Conservation (phyloP, 139 green algal species). For the Coelastrella sp. region DNA sequence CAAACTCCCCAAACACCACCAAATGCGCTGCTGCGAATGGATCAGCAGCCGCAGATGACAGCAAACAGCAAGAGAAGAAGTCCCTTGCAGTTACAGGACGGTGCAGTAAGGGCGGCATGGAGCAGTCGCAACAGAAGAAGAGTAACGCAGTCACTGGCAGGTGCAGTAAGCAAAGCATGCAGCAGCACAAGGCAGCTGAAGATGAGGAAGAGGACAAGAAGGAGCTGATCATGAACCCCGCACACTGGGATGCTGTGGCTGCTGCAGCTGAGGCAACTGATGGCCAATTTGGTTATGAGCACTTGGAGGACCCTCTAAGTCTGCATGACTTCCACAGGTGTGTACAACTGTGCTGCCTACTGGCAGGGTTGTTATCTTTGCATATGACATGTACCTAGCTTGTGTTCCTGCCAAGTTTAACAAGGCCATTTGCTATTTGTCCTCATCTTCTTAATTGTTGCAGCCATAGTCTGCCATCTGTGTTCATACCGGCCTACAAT, state of each 20-base stretch:
- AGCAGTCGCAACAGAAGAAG: neutral
- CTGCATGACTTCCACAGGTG: conserved; percentile 41
- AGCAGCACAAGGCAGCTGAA: conserved; percentile 4
- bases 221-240: conserved; percentile 11
- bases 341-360: neutral
- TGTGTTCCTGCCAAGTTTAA: no score
- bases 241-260: conserved; percentile 34
- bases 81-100: conserved; percentile 24
- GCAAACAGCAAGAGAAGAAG: neutral
- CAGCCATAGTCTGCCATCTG: no score
- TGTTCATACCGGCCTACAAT: no score
- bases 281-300: conserved; percentile 47
- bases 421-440: no score
- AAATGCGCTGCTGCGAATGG: neutral
- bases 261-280: conserved; percentile 19
- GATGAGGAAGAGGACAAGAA: conserved; percentile 4
- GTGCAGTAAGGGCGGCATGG: conserved; percentile 30
- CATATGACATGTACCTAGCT: no score
- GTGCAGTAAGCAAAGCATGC: conserved; percentile 42
- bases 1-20: neutral
- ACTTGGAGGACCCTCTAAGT: conserved; percentile 27
- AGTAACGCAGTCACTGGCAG: conserved; percentile 19
- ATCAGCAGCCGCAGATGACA: neutral
- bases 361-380: neutral
- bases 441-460: no score